phyloP scores from a whole-genome alignment of 2,329 filamentous ascomycete genomes.

The Penicillium sp. region DNA sequence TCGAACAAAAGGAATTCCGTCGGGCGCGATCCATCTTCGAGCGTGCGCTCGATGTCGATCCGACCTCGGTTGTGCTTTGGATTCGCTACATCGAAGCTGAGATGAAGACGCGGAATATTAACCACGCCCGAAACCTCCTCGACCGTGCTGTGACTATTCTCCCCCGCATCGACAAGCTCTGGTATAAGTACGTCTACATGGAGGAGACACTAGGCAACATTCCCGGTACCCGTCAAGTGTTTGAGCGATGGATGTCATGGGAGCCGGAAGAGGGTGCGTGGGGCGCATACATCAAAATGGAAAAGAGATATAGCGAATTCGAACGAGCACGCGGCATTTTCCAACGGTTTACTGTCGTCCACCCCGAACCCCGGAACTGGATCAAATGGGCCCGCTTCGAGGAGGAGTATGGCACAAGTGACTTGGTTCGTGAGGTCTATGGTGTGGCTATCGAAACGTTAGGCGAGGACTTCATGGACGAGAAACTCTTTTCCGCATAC shows the following conservation, averaged over 20 bases:
- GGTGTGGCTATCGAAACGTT: conserved; percentile 83
- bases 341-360: conserved; percentile 83
- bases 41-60: conserved; percentile 85
- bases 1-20: conserved; percentile 96
- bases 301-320: conserved; percentile 91
- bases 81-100: conserved; percentile 92
- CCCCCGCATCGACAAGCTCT: conserved; percentile 89
- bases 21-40: conserved; percentile 93
- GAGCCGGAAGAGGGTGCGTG: conserved; percentile 94
- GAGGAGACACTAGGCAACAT: conserved; percentile 97
- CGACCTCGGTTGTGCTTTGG: conserved; percentile 84
- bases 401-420: conserved; percentile 89
- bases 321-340: conserved; percentile 89
- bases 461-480: conserved; percentile 93
- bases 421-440: conserved; percentile 88
- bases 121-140: conserved; percentile 90
- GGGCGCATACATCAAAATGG: conserved; percentile 94
- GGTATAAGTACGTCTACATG: conserved; percentile 99
- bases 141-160: conserved; percentile 92
- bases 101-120: conserved; percentile 94
- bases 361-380: conserved; percentile 94
- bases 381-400: conserved; percentile 99
- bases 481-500: conserved; percentile 92
- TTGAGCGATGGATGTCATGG: conserved; percentile 98
- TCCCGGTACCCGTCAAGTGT: conserved; percentile 85